Evolutionary conservation across 2,329 filamentous ascomycete species (phyloP), one percentile per base, ranked within the genome.

Genomic region (Ophiostoma sp.): DNA sequence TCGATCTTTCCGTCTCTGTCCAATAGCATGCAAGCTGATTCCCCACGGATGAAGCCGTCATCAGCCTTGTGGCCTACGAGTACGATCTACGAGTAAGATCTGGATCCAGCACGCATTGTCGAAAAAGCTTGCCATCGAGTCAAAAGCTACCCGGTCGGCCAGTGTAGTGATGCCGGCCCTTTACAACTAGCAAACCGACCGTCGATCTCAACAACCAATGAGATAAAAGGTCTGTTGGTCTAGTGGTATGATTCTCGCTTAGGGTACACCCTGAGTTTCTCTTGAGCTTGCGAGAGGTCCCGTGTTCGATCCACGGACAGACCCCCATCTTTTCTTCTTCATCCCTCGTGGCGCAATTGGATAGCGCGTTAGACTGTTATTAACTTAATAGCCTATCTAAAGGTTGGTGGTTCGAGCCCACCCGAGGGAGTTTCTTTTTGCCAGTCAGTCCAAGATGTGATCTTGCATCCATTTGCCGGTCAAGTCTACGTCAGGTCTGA

Each of bases 201-300:
- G 40, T 14, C 16, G 8, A 18, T 18, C 38, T 6, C 60, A 44
- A 63, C 40, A 63, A 63, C 60, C 60, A 63, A 63, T 63, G 38
- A 62, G 58, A 62, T 62, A 40, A 40, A 63, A 42, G 63, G 63
- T 44, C 68, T 70, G 70, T 64, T 81, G 74, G 1, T 86, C 83
- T 85, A 85, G 84, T 82, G 84, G 84, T 85, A 86, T 85, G 83
- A 85, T 86, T 85, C 83, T 85, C 83, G 84, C 84, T 85, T 85
- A 86, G 84, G 83, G 84, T 77, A 41, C 65, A 66, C 65, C 65
- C 65, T 66, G 63, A 64, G 63, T 64, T 64, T 47, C 60, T 44
- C 60, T 63, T 42, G 60, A 63, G 60, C 60, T 63, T 63, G 60
- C 60, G 60, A 63, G 60, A 63, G 60, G 60, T 63, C 60, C 60